Percentiles rank a stretch among this genome's conserved stretches.
Evolutionary conservation across 768 basidiomycete genomes (phyloP).

Genomic region (Russula virescens): DNA sequence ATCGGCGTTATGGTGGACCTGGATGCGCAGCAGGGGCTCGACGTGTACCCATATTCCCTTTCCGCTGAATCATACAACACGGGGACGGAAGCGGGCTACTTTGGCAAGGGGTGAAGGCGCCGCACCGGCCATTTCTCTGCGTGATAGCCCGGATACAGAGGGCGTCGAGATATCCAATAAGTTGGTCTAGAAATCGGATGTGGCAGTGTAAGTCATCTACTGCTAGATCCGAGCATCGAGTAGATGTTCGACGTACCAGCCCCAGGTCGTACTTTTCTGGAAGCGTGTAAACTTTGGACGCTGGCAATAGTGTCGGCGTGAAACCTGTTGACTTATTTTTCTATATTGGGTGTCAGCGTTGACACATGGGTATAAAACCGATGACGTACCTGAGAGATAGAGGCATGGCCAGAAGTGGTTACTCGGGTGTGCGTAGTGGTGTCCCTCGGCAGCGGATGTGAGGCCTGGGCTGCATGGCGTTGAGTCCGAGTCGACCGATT

Average conservation of each 20-base stretch:
- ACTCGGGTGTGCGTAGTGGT: conserved; percentile 73
- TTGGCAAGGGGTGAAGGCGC: conserved; percentile 59
- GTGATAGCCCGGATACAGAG: conserved; percentile 53
- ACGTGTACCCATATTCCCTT: conserved; percentile 52
- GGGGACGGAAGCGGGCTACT: conserved; percentile 49
- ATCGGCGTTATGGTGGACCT: background rate
- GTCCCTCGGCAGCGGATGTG: conserved; percentile 61
- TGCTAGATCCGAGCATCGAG: background rate
- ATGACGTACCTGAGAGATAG: conserved; percentile 49
- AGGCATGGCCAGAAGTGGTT: conserved; percentile 83
- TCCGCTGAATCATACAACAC: conserved; percentile 74
- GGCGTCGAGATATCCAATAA: conserved; percentile 64
- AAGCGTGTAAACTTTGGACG: conserved; percentile 56
- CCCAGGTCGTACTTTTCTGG: conserved; percentile 57
- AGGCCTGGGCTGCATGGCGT: conserved; percentile 50
- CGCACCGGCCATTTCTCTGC: conserved; percentile 43
- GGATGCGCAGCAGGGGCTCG: conserved; percentile 29
- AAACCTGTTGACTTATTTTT: conserved; percentile 36
- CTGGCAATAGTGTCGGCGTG: conserved; percentile 45
- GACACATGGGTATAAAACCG: background rate
- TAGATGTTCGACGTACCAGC: conserved; percentile 43
- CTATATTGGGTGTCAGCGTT: background rate
- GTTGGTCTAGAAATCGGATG: conserved; percentile 55
- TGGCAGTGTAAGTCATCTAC: background rate
- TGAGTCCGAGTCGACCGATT: too few relatives aligned